Percentiles rank a stretch among this genome's conserved stretches.
Evolutionary conservation across 352 stramenopile species (phyloP).

Genomic region (Phytopythium ostracodes): DNA sequence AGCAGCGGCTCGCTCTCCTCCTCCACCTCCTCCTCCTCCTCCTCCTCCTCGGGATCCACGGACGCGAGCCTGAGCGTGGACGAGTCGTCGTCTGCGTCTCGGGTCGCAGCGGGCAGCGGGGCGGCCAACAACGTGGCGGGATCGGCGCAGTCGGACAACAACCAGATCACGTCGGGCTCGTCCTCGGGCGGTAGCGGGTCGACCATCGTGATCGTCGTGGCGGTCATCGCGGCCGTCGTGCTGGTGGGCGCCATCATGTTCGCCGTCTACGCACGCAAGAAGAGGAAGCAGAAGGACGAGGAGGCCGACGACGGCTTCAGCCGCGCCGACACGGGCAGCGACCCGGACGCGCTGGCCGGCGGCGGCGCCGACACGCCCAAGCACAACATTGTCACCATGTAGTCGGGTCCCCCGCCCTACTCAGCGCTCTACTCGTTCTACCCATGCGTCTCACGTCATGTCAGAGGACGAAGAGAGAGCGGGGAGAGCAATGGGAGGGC

Average conservation of each 20-base stretch:
- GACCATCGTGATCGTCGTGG: conserved; percentile 64
- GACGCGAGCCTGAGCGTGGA: neutral
- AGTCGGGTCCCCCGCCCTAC: too few species aligned
- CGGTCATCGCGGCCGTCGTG: conserved; percentile 52
- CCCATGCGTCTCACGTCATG: too few species aligned
- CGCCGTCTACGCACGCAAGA: conserved; percentile 70
- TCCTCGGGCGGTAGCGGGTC: conserved; percentile 40
- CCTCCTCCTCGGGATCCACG: conserved; percentile 6
- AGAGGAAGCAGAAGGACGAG: conserved; percentile 54
- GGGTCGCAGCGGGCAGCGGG: conserved; percentile 7
- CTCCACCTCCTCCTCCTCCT: conserved; percentile 4
- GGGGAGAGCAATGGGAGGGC: too few species aligned
- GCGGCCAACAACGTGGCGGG: conserved; percentile 10
- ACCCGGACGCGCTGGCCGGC: conserved; percentile 14
- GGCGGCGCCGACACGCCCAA: conserved; percentile 60
- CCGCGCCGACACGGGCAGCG: conserved; percentile 26
- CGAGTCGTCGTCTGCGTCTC: conserved; percentile 15
- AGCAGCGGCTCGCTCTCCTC: conserved; percentile 10
- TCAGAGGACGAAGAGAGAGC: too few species aligned
- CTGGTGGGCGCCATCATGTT: conserved; percentile 68
- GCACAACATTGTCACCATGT: conserved; percentile 78
- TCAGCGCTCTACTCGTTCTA: too few species aligned
- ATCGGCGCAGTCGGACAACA: conserved; percentile 12
- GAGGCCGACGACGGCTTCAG: conserved; percentile 44
- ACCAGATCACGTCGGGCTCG: conserved; percentile 17